Percentiles rank a stretch among this genome's conserved stretches.
These are phyloP conservation scores for Cystofilobasidium bisporidii DNA, from an alignment of 768 basidiomycete genomes.

Conservation along the genomic window DNA sequence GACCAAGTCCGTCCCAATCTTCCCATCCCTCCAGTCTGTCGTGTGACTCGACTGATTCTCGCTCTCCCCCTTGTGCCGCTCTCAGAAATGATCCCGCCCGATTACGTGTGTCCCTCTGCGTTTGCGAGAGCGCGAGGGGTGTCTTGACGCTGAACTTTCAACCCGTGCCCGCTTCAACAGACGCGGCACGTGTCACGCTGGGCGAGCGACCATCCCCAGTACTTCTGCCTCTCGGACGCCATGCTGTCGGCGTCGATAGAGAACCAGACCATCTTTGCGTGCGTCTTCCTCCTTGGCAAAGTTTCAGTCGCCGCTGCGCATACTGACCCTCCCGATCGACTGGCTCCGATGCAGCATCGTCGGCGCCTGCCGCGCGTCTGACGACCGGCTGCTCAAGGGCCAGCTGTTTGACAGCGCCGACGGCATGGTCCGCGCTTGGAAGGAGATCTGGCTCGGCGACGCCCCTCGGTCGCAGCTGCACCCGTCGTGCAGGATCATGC, in stretches of 20 bases:
- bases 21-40: background rate
- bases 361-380: slow-evolving; percentile 3
- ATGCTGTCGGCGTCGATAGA: slow-evolving; percentile 28
- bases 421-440: background rate
- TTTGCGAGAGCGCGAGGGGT: no score
- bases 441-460: background rate
- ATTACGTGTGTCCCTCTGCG: slow-evolving; percentile 2
- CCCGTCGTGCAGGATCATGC: background rate
- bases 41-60: background rate
- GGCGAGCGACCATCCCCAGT: background rate
- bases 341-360: background rate
- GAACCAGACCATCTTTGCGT: slow-evolving; percentile 6
- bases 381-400: slow-evolving; percentile 16
- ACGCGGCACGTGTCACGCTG: background rate
- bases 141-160: no score
- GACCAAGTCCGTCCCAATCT: background rate
- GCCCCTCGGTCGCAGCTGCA: background rate
- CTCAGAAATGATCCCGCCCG: slow-evolving; percentile 25
- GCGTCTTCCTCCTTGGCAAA: slow-evolving; percentile 1
- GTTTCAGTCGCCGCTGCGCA: no score
- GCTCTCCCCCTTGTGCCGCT: slow-evolving; percentile 8
- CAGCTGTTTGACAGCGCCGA: slow-evolving; percentile 6
- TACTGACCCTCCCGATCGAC: no score
- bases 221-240: slow-evolving; percentile 28
- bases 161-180: slow-evolving; percentile 8